Conservation (phyloP, 2,329 filamentous ascomycete genomes). For the Phoma herbarum region DNA sequence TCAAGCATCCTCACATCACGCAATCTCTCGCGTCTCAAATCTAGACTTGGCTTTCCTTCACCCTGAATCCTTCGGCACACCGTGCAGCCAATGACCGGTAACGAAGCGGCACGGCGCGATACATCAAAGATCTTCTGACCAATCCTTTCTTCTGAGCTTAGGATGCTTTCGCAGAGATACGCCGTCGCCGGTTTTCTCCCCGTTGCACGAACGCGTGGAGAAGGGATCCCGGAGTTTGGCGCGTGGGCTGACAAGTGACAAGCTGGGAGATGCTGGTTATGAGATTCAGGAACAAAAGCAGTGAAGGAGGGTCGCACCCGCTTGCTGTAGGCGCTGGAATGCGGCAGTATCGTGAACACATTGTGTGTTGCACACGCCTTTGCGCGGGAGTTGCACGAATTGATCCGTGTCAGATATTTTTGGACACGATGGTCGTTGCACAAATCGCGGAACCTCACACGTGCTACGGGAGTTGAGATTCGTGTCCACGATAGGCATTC, state of each 20-base stretch:
- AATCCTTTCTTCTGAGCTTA: not conserved
- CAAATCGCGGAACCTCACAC: conserved; percentile 5
- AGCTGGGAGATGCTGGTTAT: conserved; percentile 19
- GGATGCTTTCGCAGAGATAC: not conserved
- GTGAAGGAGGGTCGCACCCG: conserved; percentile 16
- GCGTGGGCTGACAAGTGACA: conserved; percentile 19
- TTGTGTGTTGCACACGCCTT: conserved; percentile 9
- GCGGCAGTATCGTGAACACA: not conserved
- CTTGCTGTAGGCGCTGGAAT: conserved; percentile 6
- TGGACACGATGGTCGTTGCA: conserved; percentile 14
- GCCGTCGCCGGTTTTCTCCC: conserved; percentile 5
- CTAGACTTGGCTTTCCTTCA: conserved; percentile 15
- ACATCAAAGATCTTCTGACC: conserved; percentile 3
- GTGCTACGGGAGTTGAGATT: conserved; percentile 10
- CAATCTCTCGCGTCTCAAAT: conserved; percentile 11
- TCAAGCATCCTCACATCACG: conserved; percentile 14
- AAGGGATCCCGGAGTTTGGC: conserved; percentile 15
- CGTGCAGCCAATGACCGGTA: conserved; percentile 16
- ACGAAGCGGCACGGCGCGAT: conserved; percentile 21
- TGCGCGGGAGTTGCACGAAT: conserved; percentile 11
- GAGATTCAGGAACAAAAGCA: conserved; percentile 7
- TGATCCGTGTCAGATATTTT: conserved; percentile 2
- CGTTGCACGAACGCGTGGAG: conserved; percentile 12
- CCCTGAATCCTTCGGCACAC: conserved; percentile 5
- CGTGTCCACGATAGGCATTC: conserved; percentile 2